A percentile compares a stretch with the other conserved stretches of the same genome.
Conservation (phyloP, 2,329 filamentous ascomycete genomes). For the Xylariomycetidae sp. region DNA sequence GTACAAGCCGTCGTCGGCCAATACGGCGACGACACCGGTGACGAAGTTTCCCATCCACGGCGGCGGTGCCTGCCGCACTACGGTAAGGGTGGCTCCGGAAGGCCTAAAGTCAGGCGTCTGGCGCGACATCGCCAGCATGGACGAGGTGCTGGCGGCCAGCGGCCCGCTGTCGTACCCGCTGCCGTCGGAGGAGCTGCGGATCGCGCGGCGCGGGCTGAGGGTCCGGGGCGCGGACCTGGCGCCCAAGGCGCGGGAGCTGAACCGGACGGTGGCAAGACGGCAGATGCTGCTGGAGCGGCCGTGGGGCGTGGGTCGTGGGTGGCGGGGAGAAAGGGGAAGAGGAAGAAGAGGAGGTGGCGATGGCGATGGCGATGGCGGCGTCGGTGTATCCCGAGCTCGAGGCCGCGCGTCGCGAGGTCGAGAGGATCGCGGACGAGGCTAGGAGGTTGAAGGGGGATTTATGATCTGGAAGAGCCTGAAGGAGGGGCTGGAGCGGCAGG, state of each 20-base stretch:
- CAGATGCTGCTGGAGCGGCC: no score
- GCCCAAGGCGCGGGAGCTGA: conserved; percentile 1
- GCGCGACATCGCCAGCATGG: conserved; percentile 5
- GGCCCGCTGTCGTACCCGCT: neutral
- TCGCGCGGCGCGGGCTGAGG: conserved; percentile 3
- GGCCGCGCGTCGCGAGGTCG: neutral
- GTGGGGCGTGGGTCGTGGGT: no score
- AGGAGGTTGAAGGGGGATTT: neutral
- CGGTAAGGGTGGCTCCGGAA: no score
- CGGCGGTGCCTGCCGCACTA: no score
- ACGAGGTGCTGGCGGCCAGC: conserved; percentile 2
- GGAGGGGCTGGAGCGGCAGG: conserved; percentile 2
- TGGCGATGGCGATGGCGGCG: conserved; percentile 1
- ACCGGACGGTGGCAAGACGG: neutral
- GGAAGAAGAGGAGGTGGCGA: conserved; percentile 5
- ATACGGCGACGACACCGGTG: conserved; percentile 1
- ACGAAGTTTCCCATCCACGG: neutral
- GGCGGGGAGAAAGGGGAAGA: conserved; percentile 2
- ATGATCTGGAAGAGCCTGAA: conserved; percentile 4
- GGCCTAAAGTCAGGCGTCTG: conserved; percentile 5
- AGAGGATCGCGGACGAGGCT: neutral
- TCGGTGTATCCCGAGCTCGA: conserved; percentile 1
- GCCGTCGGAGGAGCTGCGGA: conserved; percentile 7
- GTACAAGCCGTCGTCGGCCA: conserved; percentile 1
- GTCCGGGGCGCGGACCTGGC: neutral